Base-by-base conservation (phyloP, 1,139 yeast species). In the Kodamaea sp. region DNA sequence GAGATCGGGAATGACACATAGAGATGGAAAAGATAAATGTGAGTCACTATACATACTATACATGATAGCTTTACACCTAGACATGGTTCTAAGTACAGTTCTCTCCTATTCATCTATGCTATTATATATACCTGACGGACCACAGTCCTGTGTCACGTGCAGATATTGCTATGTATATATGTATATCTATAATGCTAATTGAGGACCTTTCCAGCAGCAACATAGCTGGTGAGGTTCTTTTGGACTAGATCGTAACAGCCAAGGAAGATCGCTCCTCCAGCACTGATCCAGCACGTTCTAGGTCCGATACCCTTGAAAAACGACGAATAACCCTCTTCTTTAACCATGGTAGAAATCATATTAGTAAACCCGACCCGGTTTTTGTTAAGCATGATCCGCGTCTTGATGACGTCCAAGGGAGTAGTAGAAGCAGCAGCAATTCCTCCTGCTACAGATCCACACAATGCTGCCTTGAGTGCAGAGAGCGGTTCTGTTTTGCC, bases 361-460 rank as follows among this genome's bases (percentile, higher is more conserved):
- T 58, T 48, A 4, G 60, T 28, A 1, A 80, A 63, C 1, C 79
- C 61, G 0, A 78, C 63, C 26, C 81, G 66, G 28, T 66, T 66
- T 26, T 75, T 66, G 51, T 73, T 74, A 30, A 92, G 72, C 97
- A 92, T 92, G 34, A 92, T 71, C 48, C 97, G 73, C 0, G 98
- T 92, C 61, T 92, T 92, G 35, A 92, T 65, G 15, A 92, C 95
- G 55, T 92, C 98, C 43, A 92, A 64, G 2, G 98, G 98, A 0
- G 97, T 92, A 0, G 98, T 92, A 4, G 76, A 45, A 0, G 97
- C 97, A 0, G 97, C 98, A 0, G 97, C 97, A 15, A 88, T 58
- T 2, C 94, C 97, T 19, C 97, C 97, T 0, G 98, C 97, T 16
- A 89, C 59, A 8, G 95, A 85, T 4, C 99, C 99, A 59, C 97